These are phyloP conservation scores for Pseudogymnoascus sp. DNA, from an alignment of 2,329 filamentous ascomycete species.

Conservation along the genomic window DNA sequence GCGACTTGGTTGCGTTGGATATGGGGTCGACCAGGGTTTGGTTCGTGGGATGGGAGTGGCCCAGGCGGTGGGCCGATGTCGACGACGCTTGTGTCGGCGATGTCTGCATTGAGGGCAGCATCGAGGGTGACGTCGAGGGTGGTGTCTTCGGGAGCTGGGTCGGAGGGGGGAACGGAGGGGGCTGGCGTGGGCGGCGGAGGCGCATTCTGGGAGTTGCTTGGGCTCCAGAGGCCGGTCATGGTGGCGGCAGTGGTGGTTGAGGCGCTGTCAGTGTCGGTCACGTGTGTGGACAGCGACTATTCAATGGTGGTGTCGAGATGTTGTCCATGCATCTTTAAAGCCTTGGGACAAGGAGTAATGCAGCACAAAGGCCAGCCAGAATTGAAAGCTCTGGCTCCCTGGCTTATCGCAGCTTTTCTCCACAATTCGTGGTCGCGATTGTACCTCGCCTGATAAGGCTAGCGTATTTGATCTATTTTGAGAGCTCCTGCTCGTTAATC, in stretches of 20 bases:
- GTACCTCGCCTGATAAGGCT: constrained; percentile 5
- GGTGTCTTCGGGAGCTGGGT: constrained; percentile 2
- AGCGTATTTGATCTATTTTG: background rate
- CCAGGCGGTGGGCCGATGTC: constrained; percentile 27
- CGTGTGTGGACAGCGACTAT: background rate
- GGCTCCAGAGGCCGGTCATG: constrained; percentile 26
- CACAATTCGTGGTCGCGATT: constrained; percentile 9
- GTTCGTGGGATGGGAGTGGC: constrained; percentile 15
- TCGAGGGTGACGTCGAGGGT: background rate
- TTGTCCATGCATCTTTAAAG: background rate
- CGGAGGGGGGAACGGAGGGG: background rate
- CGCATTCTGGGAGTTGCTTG: constrained; percentile 12
- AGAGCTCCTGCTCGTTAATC: background rate
- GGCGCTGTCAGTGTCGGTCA: background rate
- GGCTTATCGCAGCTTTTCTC: constrained; percentile 6
- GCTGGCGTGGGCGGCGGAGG: constrained; percentile 9
- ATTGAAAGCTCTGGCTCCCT: constrained; percentile 6
- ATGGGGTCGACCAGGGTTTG: constrained; percentile 24
- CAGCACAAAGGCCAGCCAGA: background rate
- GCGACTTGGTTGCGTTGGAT: constrained; percentile 33
- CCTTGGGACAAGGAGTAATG: background rate
- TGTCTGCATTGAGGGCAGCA: constrained; percentile 26
- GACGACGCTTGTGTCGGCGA: constrained; percentile 37
- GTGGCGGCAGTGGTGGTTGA: background rate
- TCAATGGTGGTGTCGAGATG: background rate